Conservation (phyloP, 192 early-diverging fungal species). For the Pilobolus umbonatus region DNA sequence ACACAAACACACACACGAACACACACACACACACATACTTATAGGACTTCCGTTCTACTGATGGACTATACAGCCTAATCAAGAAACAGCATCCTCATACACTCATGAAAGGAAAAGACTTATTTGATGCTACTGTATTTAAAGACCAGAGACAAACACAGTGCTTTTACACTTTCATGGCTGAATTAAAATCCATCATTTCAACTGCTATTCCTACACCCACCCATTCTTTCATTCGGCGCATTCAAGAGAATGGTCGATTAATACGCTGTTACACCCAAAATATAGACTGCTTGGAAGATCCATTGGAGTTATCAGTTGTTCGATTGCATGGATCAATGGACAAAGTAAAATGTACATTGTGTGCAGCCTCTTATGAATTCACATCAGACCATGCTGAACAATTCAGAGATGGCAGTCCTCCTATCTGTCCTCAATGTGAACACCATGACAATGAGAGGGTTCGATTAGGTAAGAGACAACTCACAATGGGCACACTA, state of each 20-base stretch:
- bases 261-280: conserved; percentile 93
- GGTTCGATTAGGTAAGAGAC: conserved; percentile 69
- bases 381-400: conserved; percentile 56
- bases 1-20: not conserved
- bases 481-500: conserved; percentile 67
- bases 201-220: conserved; percentile 71
- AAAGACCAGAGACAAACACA: conserved; percentile 55
- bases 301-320: conserved; percentile 65
- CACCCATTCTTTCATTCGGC: conserved; percentile 83
- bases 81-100: conserved; percentile 67
- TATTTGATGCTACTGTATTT: conserved; percentile 85
- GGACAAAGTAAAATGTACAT: conserved; percentile 78
- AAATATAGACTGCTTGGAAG: conserved; percentile 94
- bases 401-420: conserved; percentile 65
- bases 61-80: conserved; percentile 83
- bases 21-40: not conserved
- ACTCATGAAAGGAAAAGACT: conserved; percentile 72
- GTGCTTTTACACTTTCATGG: conserved; percentile 80
- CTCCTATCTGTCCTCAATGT: conserved; percentile 64
- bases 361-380: conserved; percentile 67
- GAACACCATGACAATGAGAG: conserved; percentile 44
- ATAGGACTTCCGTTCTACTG: conserved; percentile 79
- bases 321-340: conserved; percentile 94
- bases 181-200: conserved; percentile 72
- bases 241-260: conserved; percentile 67